phyloP scores from a whole-genome alignment of 805 yeast genomes.

The Ogataea minuta region DNA sequence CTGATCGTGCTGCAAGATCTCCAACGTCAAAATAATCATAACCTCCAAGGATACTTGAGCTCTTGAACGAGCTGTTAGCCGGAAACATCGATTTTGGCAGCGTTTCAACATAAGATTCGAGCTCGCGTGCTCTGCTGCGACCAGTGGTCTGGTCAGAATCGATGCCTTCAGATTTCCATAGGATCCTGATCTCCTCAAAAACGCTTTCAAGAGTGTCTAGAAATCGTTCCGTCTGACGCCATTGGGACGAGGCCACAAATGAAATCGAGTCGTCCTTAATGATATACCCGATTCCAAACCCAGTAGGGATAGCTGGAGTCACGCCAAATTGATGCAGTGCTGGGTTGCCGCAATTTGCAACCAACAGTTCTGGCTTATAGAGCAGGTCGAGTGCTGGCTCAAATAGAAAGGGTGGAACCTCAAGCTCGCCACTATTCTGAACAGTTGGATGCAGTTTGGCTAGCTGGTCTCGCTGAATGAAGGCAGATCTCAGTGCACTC shows the following conservation, averaged over 20 bases:
- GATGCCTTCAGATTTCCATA: constrained; percentile 30
- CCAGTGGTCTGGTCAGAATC: constrained; percentile 9
- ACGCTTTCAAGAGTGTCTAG: constrained; percentile 52
- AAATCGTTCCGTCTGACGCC: constrained; percentile 58
- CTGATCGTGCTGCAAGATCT: constrained; percentile 49
- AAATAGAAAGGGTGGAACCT: constrained; percentile 44
- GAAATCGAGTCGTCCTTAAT: constrained; percentile 50
- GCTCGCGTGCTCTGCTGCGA: constrained; percentile 23
- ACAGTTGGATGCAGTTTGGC: constrained; percentile 45
- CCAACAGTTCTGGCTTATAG: constrained; percentile 38
- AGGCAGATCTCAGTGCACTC: constrained; percentile 58
- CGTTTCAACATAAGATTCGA: constrained; percentile 30
- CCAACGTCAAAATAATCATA: constrained; percentile 62
- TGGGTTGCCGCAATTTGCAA: constrained; percentile 61
- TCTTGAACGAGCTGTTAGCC: constrained; percentile 27
- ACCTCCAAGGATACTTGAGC: constrained; percentile 49
- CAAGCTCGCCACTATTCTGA: constrained; percentile 31
- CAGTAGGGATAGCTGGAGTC: constrained; percentile 57
- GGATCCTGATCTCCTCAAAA: constrained; percentile 42
- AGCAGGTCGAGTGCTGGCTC: constrained; percentile 37
- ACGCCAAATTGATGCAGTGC: constrained; percentile 57
- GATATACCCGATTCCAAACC: constrained; percentile 58
- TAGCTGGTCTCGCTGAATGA: constrained; percentile 46
- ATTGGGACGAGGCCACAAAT: constrained; percentile 54
- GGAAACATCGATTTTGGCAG: constrained; percentile 34